Conservation (phyloP, 2,329 filamentous ascomycete genomes). For the Xylariaceae sp. region DNA sequence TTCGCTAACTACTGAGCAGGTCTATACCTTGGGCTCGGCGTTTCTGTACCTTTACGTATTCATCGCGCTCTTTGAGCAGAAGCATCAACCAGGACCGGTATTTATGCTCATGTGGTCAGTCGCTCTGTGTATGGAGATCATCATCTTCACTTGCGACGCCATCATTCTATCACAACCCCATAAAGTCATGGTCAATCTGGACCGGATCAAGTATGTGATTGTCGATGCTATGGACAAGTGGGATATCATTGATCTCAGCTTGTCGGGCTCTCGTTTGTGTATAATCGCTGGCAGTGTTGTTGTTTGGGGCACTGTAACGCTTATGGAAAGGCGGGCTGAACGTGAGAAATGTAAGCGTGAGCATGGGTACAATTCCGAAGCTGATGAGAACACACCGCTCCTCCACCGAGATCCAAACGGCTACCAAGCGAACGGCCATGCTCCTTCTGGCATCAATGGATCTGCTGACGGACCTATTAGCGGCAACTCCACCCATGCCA, state of each 20-base stretch:
- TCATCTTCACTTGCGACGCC: conserved; percentile 73
- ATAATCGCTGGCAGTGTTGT: conserved; percentile 67
- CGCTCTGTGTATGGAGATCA: conserved; percentile 73
- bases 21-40: conserved; percentile 82
- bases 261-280: conserved; percentile 72
- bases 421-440: conserved; percentile 33
- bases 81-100: conserved; percentile 77
- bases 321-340: conserved; percentile 49
- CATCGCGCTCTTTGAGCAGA: conserved; percentile 84
- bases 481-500: conserved; percentile 24
- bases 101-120: conserved; percentile 82
- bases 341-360: conserved; percentile 48
- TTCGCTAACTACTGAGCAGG: conserved; percentile 55
- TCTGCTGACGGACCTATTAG: conserved; percentile 30
- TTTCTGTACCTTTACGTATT: conserved; percentile 88
- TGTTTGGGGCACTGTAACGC: conserved; percentile 61
- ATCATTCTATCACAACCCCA: conserved; percentile 72
- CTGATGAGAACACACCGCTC: conserved; percentile 68
- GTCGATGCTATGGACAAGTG: conserved; percentile 48
- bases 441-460: conserved; percentile 52
- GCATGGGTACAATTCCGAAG: conserved; percentile 47
- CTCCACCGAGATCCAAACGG: conserved; percentile 46
- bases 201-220: conserved; percentile 48
- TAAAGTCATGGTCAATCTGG: conserved; percentile 61
- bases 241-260: conserved; percentile 68